Evolutionary conservation across 139 green algal species (phyloP).

Genomic region (Chlamydomonas sp.): DNA sequence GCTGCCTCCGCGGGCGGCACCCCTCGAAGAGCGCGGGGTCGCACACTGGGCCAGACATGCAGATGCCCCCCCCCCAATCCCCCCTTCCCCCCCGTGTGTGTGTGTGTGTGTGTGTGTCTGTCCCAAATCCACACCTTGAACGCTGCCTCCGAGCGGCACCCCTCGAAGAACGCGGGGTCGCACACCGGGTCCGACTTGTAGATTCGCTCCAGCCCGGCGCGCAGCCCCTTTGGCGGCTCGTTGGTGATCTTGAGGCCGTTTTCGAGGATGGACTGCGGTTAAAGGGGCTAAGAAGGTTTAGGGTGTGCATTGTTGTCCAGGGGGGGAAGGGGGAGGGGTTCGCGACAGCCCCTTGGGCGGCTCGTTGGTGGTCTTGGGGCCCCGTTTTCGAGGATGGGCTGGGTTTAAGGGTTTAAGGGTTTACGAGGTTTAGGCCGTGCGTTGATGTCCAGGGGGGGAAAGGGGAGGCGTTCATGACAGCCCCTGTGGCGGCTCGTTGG

Average conservation of each 20-base stretch:
- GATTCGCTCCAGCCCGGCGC: constrained; percentile 34
- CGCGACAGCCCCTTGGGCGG: constrained; percentile 41
- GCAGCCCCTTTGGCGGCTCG: constrained; percentile 47
- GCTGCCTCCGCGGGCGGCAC: too few relatives aligned
- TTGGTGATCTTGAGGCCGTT: constrained; percentile 53
- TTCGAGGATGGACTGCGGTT: constrained; percentile 37
- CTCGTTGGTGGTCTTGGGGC: constrained; percentile 55
- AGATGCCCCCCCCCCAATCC: constrained; percentile 32
- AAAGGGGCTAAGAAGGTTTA: neutral
- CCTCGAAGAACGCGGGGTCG: constrained; percentile 51
- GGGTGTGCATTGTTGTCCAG: neutral
- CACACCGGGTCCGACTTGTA: constrained; percentile 43
- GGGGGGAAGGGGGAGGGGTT: too few relatives aligned
- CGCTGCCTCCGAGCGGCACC: neutral
- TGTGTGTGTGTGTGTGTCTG: constrained; percentile 4
- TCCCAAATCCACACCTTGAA: too few relatives aligned
- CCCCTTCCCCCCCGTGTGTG: too few relatives aligned
- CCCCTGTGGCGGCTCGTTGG: constrained; percentile 46
- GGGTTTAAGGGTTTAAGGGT: too few relatives aligned
- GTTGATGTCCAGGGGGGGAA: too few relatives aligned
- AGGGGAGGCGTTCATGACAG: too few relatives aligned
- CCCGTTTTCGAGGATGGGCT: constrained; percentile 38
- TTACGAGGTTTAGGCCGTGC: neutral
- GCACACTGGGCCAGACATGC: constrained; percentile 40
- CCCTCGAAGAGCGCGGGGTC: too few relatives aligned